Evolutionary conservation across 768 basidiomycete genomes (phyloP).

Genomic region (Auriscalpium orientale): DNA sequence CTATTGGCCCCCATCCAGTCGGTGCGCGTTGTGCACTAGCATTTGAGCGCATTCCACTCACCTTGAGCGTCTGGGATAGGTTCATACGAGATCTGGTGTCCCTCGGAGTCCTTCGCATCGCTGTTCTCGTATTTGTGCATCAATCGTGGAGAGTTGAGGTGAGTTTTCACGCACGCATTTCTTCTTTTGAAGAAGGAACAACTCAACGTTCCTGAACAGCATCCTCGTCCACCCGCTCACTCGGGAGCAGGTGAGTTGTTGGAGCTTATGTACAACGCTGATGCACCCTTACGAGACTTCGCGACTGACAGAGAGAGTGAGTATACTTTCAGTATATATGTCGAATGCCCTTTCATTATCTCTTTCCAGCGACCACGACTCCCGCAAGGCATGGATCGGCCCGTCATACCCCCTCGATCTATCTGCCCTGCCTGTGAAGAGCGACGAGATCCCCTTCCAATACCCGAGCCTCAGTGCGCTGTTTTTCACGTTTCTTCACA

Average conservation of each 20-base stretch:
- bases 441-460: constrained; percentile 53
- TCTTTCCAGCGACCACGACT: constrained; percentile 53
- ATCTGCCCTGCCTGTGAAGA: constrained; percentile 41
- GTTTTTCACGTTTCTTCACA: not conserved
- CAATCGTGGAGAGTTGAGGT: constrained; percentile 67
- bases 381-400: constrained; percentile 69
- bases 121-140: constrained; percentile 73
- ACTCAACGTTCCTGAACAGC: constrained; percentile 27
- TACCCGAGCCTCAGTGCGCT: constrained; percentile 41
- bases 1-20: constrained; percentile 70
- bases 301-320: constrained; percentile 38
- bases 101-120: constrained; percentile 61
- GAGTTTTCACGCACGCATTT: not conserved
- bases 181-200: not conserved
- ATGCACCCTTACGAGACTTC: not conserved
- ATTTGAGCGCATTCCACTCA: no score
- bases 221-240: constrained; percentile 72
- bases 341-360: not conserved
- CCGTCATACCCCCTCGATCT: constrained; percentile 63
- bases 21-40: constrained; percentile 34
- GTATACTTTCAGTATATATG: constrained; percentile 13
- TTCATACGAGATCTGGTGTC: constrained; percentile 79
- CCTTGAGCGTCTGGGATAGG: constrained; percentile 25
- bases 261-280: no score
- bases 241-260: constrained; percentile 48